These are phyloP conservation scores for Linderina pennispora DNA, from an alignment of 192 early-diverging fungal genomes.

Conservation along the genomic window DNA sequence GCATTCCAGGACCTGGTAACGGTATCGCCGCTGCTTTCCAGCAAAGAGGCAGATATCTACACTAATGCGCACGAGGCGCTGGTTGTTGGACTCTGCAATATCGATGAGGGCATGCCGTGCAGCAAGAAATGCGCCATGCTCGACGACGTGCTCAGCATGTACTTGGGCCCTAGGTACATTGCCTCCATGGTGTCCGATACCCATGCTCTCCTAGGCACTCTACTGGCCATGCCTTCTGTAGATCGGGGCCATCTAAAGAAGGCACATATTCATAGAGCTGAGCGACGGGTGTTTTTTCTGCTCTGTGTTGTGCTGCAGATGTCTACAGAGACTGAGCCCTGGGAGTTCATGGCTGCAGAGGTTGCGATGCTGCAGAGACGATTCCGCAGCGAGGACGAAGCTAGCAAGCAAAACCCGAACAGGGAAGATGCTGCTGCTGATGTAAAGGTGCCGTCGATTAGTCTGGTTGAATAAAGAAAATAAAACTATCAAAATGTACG, in stretches of 20 bases:
- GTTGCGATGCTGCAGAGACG: slow-evolving; percentile 22
- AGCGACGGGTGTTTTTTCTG: slow-evolving; percentile 26
- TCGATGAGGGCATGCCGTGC: slow-evolving; percentile 13
- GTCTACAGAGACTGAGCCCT: slow-evolving; percentile 13
- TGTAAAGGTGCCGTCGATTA: background rate
- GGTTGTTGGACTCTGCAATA: slow-evolving; percentile 12
- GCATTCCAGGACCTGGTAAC: slow-evolving; percentile 11
- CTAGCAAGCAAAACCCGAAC: too few relatives aligned
- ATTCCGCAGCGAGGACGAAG: slow-evolving; percentile 19
- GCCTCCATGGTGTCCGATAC: slow-evolving; percentile 32
- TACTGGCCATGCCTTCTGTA: background rate
- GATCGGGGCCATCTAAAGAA: background rate
- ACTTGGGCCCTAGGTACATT: slow-evolving; percentile 6
- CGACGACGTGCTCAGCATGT: slow-evolving; percentile 21
- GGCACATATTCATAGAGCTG: slow-evolving; percentile 8
- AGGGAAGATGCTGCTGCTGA: background rate
- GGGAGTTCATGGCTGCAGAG: slow-evolving; percentile 37
- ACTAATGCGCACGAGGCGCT: slow-evolving; percentile 26
- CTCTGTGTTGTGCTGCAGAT: slow-evolving; percentile 30
- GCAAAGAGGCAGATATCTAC: slow-evolving; percentile 21
- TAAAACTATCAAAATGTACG: background rate
- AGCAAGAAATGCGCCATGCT: slow-evolving; percentile 17
- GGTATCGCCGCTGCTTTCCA: slow-evolving; percentile 17
- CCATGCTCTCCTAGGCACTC: slow-evolving; percentile 11
- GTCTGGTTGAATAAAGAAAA: background rate